Percentiles rank a stretch among this genome's conserved stretches.
Evolutionary conservation across 2,329 filamentous ascomycete genomes (phyloP).

Genomic region (Penicillium brevicompactum): DNA sequence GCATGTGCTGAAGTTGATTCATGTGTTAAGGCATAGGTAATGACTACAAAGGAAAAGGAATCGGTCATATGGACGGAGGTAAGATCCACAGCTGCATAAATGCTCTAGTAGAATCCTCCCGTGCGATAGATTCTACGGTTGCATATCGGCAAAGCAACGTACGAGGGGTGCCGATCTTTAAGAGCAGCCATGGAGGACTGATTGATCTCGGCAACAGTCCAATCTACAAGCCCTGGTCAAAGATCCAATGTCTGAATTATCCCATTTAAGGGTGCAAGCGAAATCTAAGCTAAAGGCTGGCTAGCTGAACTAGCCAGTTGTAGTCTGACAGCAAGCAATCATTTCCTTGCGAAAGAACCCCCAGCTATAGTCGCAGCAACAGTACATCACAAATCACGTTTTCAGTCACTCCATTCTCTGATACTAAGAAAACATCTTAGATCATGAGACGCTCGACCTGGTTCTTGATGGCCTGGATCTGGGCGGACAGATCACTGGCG

Average conservation of each 20-base stretch:
- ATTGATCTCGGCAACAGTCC: background rate
- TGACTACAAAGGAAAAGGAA: no score
- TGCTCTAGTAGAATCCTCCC: no score
- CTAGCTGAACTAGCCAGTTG: background rate
- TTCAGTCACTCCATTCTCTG: background rate
- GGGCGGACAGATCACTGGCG: slow-evolving; percentile 79
- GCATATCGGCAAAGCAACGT: background rate
- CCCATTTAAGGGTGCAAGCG: background rate
- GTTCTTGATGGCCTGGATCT: slow-evolving; percentile 87
- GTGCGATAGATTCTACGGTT: background rate
- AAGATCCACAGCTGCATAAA: no score
- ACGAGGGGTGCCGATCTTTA: background rate
- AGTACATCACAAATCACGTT: background rate
- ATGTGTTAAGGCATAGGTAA: no score
- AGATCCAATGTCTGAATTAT: background rate
- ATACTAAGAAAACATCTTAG: slow-evolving; percentile 51
- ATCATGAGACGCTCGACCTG: slow-evolving; percentile 96
- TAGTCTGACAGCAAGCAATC: background rate
- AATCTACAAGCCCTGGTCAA: background rate
- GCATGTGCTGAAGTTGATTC: no score
- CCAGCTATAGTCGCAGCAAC: background rate
- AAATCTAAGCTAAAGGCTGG: background rate
- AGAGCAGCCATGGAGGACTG: background rate
- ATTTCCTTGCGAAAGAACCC: background rate
- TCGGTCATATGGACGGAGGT: no score